Base-by-base conservation (phyloP, 805 yeast genomes). In the Saccharomycopsis selenospora region DNA sequence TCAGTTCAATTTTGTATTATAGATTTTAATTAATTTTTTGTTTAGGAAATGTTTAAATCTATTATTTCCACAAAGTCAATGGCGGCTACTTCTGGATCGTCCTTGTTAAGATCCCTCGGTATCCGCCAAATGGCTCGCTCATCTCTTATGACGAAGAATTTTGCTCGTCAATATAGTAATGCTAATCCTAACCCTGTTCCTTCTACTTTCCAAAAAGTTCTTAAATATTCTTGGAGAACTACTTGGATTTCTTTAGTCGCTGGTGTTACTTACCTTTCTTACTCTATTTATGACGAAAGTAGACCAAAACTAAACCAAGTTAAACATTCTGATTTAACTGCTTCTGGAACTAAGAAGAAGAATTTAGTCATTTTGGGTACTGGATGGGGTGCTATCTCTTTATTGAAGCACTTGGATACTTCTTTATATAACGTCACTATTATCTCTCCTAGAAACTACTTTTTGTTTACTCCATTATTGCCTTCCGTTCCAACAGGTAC, bases 401-500 rank as follows among this genome's bases (percentile, higher is more conserved):
- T 89, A 53, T 74, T 90, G 67, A 87, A 86, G 70, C 77, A 80
- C 62, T 71, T 90, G 64, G 96, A 90, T 65, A 83, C 96, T 38
- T 72, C 90, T 43, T 72, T 82, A 65, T 90, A 88, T 70, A 87
- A 91, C 63, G 96, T 90, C 45, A 80, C 88, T 44, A 80, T 90
- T 49, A 85, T 90, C 42, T 87, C 96, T 38, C 97, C 98, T 54
- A 80, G 97, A 71, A 91, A 90, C 73, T 91, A 87, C 73, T 89
- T 90, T 70, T 73, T 90, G 59, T 90, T 91, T 75, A 90, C 98
- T 50, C 97, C 98, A n/a, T 72, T 90, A 63, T 74, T 90, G 59
- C 97, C 98, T 42, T 85, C 95, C 23, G 85, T 91, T 57, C 95
- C 97, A 49, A 90, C 95, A 33, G 97, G 97, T 55, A 85, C 96